phyloP scores from a whole-genome alignment of 73 alveolate species.

The Stentor coeruleus region DNA sequence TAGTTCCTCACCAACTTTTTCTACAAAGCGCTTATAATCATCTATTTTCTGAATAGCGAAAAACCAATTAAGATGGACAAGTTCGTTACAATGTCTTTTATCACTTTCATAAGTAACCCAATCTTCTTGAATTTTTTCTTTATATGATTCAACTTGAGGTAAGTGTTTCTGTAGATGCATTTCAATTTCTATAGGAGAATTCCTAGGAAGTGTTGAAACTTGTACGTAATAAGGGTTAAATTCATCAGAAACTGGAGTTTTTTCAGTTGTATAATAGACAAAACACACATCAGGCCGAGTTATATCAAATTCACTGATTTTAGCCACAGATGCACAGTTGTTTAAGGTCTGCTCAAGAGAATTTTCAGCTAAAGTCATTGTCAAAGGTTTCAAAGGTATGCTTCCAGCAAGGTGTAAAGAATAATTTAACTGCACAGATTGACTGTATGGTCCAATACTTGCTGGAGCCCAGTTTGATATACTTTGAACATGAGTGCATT shows the following conservation, averaged over 20 bases:
- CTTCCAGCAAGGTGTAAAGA: constrained; percentile 41
- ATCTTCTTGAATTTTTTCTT: not conserved
- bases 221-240: not conserved
- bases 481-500: constrained; percentile 56
- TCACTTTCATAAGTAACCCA: not conserved
- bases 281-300: not conserved
- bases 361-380: constrained; percentile 31
- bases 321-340: constrained; percentile 37
- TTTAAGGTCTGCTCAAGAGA: constrained; percentile 24
- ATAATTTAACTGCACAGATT: constrained; percentile 30
- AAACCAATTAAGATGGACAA: not conserved
- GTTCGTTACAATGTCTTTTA: not conserved
- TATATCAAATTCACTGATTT: not conserved
- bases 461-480: constrained; percentile 69
- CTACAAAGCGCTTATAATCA: not conserved
- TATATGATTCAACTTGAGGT: not conserved
- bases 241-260: not conserved
- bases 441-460: constrained; percentile 66
- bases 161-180: not conserved
- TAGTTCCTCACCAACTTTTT: not conserved
- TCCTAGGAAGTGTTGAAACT: constrained; percentile 28
- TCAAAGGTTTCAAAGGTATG: constrained; percentile 45
- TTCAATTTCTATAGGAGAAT: constrained; percentile 30
- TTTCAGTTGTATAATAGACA: constrained; percentile 25
- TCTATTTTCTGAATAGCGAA: not conserved